Percentiles rank a stretch among this genome's conserved stretches.
Conservation (phyloP, 805 yeast species). For the Ogataea polymorpha region DNA sequence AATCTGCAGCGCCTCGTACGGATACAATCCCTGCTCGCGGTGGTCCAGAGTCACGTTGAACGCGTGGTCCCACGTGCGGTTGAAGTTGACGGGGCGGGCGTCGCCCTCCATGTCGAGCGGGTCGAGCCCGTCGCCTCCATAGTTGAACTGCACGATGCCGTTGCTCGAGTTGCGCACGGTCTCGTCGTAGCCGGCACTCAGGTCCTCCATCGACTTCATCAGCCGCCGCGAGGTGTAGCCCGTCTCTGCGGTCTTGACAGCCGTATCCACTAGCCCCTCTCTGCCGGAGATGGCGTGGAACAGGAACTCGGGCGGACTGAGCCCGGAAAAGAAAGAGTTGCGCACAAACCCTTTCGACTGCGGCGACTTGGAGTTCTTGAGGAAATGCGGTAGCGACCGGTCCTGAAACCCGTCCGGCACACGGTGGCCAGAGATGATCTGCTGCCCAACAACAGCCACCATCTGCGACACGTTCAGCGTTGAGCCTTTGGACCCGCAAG, state of each 20-base stretch:
- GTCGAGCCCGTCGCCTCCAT: slow-evolving; percentile 98
- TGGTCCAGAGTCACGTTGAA: slow-evolving; percentile 64
- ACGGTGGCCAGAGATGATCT: slow-evolving; percentile 96
- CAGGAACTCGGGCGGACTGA: slow-evolving; percentile 93
- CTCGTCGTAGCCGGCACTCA: slow-evolving; percentile 87
- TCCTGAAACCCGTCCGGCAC: slow-evolving; percentile 99
- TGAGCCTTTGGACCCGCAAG: slow-evolving; percentile 99
- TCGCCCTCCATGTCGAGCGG: slow-evolving; percentile 99
- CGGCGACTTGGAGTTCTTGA: slow-evolving; percentile 93
- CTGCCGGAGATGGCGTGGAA: slow-evolving; percentile 99
- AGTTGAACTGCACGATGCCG: slow-evolving; percentile 95
- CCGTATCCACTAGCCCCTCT: slow-evolving; percentile 99
- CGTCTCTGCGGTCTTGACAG: slow-evolving; percentile 98
- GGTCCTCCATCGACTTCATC: slow-evolving; percentile 96
- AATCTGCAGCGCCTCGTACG: slow-evolving; percentile 60
- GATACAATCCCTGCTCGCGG: slow-evolving; percentile 55
- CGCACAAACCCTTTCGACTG: slow-evolving; percentile 97
- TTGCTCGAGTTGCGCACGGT: slow-evolving; percentile 94
- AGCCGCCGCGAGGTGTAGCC: slow-evolving; percentile 98
- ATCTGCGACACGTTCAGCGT: slow-evolving; percentile 97
- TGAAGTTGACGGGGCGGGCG: slow-evolving; percentile 91
- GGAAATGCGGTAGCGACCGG: slow-evolving; percentile 95
- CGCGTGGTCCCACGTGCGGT: slow-evolving; percentile 93
- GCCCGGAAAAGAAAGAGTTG: slow-evolving; percentile 91
- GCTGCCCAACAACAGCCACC: slow-evolving; percentile 99